These are phyloP conservation scores for Lipomyces mesembrius DNA, from an alignment of 805 yeast species.

Conservation along the genomic window DNA sequence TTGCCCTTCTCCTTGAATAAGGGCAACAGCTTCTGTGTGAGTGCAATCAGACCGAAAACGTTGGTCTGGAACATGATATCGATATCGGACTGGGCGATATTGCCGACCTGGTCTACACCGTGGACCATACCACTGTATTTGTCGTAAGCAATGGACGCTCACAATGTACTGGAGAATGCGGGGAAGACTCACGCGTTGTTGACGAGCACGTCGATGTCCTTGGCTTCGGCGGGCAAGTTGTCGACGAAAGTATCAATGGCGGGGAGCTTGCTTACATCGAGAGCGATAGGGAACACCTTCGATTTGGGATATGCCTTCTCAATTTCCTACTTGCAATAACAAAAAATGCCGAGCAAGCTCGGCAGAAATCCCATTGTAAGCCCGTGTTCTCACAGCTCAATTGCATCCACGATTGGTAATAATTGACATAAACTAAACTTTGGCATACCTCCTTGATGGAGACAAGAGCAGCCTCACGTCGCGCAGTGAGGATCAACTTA, in stretches of 20 bases:
- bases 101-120: conserved; percentile 79
- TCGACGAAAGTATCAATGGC: conserved; percentile 58
- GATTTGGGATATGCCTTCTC: conserved; percentile 54
- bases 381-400: background rate
- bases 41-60: conserved; percentile 79
- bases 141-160: conserved; percentile 1
- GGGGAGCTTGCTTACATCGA: conserved; percentile 63
- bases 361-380: background rate
- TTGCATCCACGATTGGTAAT: background rate
- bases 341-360: background rate
- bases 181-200: conserved; percentile 58
- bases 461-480: conserved; percentile 67
- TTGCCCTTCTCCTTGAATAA: conserved; percentile 69
- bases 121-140: conserved; percentile 58
- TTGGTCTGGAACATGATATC: conserved; percentile 81
- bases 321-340: conserved; percentile 46
- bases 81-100: conserved; percentile 65
- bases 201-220: conserved; percentile 62
- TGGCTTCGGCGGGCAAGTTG: conserved; percentile 58
- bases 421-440: background rate
- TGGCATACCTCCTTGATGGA: conserved; percentile 48
- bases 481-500: conserved; percentile 75
- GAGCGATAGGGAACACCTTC: conserved; percentile 52
- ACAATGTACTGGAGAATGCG: background rate
- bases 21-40: conserved; percentile 80